These are phyloP conservation scores for Phalaenopsis hybrid DNA, from an alignment of 116 monocot species.

Conservation along the genomic window DNA sequence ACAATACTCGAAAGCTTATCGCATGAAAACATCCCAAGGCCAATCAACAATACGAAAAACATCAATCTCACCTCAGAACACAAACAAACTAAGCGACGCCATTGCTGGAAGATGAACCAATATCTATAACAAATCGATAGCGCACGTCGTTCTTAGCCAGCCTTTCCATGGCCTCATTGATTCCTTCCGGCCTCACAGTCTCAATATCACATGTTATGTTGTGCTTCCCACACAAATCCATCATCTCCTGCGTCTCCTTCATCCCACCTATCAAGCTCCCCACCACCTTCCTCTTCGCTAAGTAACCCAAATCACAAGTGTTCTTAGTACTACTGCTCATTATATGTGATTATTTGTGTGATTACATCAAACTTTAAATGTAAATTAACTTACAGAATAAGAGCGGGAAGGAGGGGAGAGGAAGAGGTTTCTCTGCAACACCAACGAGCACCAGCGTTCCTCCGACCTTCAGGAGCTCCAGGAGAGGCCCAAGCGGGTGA, in stretches of 20 bases:
- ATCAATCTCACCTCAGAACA: too few species aligned
- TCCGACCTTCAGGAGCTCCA: constrained; percentile 38
- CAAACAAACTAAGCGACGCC: not conserved
- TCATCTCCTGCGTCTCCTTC: constrained; percentile 29
- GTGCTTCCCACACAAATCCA: constrained; percentile 28
- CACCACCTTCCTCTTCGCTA: constrained; percentile 17
- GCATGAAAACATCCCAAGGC: not conserved
- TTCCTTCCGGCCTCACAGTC: constrained; percentile 11
- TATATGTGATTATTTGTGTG: not conserved
- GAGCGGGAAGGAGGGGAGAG: constrained; percentile 42
- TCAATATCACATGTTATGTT: constrained; percentile 22
- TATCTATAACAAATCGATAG: constrained; percentile 23
- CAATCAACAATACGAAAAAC: too few species aligned
- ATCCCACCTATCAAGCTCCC: constrained; percentile 24
- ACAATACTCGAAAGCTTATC: not conserved
- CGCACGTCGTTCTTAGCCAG: constrained; percentile 22
- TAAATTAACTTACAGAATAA: constrained; percentile 21
- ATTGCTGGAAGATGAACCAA: not conserved
- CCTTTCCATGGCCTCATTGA: constrained; percentile 23
- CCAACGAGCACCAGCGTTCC: constrained; percentile 35
- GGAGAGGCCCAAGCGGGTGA: constrained; percentile 39
- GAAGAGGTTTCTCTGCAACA: constrained; percentile 39
- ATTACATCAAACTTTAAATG: not conserved
- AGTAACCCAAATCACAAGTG: not conserved
- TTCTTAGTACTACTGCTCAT: too few species aligned